Evolutionary conservation across 1,139 yeast genomes (phyloP).

Genomic region (Candida sp.): DNA sequence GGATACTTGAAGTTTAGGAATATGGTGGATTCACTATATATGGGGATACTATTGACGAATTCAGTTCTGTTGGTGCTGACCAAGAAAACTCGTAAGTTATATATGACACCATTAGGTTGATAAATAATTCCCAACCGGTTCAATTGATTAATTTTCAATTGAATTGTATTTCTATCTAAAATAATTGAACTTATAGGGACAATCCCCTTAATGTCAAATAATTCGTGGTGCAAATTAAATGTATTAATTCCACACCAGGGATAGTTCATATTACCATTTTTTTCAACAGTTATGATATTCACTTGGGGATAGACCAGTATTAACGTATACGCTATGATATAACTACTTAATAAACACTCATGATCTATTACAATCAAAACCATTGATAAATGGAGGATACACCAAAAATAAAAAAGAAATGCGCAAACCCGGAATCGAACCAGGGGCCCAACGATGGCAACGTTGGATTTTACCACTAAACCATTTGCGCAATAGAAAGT

Average conservation of each 20-base stretch:
- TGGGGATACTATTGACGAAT: slow-evolving; percentile 3
- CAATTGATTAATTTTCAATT: not conserved
- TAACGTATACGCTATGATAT: slow-evolving; percentile 14
- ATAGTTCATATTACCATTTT: slow-evolving; percentile 4
- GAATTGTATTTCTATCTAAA: too few relatives aligned
- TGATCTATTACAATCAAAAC: slow-evolving; percentile 9
- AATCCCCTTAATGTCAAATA: slow-evolving; percentile 1
- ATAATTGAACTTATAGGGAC: not conserved
- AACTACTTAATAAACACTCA: slow-evolving; percentile 12
- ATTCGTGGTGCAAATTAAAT: slow-evolving; percentile 8
- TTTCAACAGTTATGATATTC: slow-evolving; percentile 8
- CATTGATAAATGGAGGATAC: too few relatives aligned
- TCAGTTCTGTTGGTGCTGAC: slow-evolving; percentile 7
- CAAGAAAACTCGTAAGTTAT: slow-evolving; percentile 7
- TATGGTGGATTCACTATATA: not conserved
- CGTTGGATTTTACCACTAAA: slow-evolving; percentile 4
- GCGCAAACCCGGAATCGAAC: slow-evolving; percentile 5
- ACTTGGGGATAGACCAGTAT: slow-evolving; percentile 7
- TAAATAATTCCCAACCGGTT: slow-evolving; percentile 10
- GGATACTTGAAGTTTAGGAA: not conserved
- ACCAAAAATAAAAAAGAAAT: not conserved
- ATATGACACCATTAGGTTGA: slow-evolving; percentile 12
- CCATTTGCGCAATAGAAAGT: slow-evolving; percentile 10
- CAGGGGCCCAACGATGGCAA: slow-evolving; percentile 4
- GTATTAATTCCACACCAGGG: slow-evolving; percentile 27